A percentile compares a stretch with the other conserved stretches of the same genome.
phyloP scores from a whole-genome alignment of 768 basidiomycete species.

The Cubamyces sp. region DNA sequence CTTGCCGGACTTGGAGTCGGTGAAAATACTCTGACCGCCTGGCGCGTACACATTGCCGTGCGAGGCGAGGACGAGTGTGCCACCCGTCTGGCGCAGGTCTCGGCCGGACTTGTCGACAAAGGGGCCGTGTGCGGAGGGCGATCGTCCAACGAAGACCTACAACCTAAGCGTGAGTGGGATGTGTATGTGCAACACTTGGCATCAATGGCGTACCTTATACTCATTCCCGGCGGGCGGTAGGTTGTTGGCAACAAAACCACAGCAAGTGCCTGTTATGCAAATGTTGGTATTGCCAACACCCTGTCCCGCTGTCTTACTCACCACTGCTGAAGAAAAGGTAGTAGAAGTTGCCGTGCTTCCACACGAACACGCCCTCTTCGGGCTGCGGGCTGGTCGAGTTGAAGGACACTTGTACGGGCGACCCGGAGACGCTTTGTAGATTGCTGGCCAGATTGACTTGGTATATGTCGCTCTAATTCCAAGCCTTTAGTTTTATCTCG shows the following conservation, averaged over 20 bases:
- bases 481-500: not conserved
- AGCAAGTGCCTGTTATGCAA: constrained; percentile 9
- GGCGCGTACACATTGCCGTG: constrained; percentile 38
- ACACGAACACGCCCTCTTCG: constrained; percentile 23
- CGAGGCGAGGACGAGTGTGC: constrained; percentile 33
- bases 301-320: not conserved
- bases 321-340: constrained; percentile 31
- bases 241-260: constrained; percentile 19
- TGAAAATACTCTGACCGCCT: constrained; percentile 29
- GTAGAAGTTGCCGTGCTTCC: constrained; percentile 24
- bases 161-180: not conserved
- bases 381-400: constrained; percentile 23
- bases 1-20: constrained; percentile 19
- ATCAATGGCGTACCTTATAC: constrained; percentile 26
- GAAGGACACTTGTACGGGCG: constrained; percentile 21
- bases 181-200: not conserved
- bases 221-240: constrained; percentile 27
- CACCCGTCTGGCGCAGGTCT: constrained; percentile 26
- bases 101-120: constrained; percentile 25
- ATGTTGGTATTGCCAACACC: not conserved
- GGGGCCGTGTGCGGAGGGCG: constrained; percentile 26
- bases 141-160: constrained; percentile 31
- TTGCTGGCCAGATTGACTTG: constrained; percentile 22
- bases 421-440: constrained; percentile 9
- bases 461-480: constrained; percentile 14